phyloP scores from a whole-genome alignment of 2,329 filamentous ascomycete genomes.

The Phyllosticta citriasiana region DNA sequence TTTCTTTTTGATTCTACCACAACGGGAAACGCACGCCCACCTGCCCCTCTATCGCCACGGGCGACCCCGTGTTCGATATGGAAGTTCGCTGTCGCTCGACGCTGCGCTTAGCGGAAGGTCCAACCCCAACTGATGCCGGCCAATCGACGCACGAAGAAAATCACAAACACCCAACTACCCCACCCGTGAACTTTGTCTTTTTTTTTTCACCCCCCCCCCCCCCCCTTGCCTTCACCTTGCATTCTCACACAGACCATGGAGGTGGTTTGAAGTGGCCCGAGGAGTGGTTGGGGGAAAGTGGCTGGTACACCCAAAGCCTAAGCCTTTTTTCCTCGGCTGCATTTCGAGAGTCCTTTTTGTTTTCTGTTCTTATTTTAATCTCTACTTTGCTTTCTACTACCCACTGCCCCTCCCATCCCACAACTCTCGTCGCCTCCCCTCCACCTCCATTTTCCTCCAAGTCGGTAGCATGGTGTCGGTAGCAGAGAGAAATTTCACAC shows the following conservation, averaged over 20 bases:
- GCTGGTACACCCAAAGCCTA: conserved; percentile 7
- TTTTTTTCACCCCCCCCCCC: too few species aligned
- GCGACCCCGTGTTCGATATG: conserved; percentile 4
- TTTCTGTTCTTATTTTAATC: conserved; percentile 2
- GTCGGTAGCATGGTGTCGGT: conserved; percentile 9
- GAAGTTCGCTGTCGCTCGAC: conserved; percentile 4
- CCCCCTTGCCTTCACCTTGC: not conserved
- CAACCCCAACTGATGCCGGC: not conserved
- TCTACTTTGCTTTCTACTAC: not conserved
- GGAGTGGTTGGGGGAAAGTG: conserved; percentile 8
- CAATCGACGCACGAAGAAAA: conserved; percentile 1
- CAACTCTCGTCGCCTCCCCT: not conserved
- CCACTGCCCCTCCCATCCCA: not conserved
- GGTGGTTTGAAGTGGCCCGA: conserved; percentile 4
- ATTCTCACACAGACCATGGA: not conserved
- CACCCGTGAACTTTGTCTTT: conserved; percentile 1
- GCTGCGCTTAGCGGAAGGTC: not conserved
- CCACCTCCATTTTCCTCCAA: not conserved
- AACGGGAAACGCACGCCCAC: conserved; percentile 1
- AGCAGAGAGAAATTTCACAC: conserved; percentile 4
- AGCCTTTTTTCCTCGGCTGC: conserved; percentile 2
- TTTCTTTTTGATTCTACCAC: conserved; percentile 1
- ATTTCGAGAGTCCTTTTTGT: conserved; percentile 6
- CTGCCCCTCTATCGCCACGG: conserved; percentile 8
- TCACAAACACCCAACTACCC: not conserved